Evolutionary conservation across 306 rosid species (phyloP).

Genomic region (Pterocarpus macrocarpus): DNA sequence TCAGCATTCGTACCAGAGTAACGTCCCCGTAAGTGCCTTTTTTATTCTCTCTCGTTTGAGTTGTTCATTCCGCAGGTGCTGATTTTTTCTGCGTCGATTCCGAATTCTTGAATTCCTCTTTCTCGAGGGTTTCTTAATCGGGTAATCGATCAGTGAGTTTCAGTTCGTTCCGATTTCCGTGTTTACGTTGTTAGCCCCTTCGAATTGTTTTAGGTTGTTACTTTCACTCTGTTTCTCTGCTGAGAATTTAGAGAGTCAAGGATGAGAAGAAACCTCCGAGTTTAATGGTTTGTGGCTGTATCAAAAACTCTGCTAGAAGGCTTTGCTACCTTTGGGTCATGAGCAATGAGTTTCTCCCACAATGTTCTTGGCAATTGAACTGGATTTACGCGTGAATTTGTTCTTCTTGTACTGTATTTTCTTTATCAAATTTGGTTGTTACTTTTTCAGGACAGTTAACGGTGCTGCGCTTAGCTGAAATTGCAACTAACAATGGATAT

Average conservation of each 20-base stretch:
- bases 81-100: conserved; percentile 7
- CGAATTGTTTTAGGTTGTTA: conserved; percentile 17
- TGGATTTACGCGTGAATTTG: conserved; percentile 22
- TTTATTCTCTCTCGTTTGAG: not conserved
- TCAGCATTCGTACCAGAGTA: not conserved
- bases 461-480: conserved; percentile 35
- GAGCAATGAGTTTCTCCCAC: conserved; percentile 24
- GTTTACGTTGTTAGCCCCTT: conserved; percentile 11
- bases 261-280: conserved; percentile 17
- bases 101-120: conserved; percentile 24
- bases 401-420: conserved; percentile 4
- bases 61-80: not conserved
- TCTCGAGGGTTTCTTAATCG: conserved; percentile 32
- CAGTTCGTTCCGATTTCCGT: conserved; percentile 1
- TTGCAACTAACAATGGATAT: conserved; percentile 48
- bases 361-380: conserved; percentile 10
- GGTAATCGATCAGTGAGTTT: conserved; percentile 6
- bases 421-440: conserved; percentile 7
- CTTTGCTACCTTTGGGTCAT: not conserved
- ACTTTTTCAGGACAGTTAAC: conserved; percentile 48
- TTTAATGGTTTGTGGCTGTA: not conserved
- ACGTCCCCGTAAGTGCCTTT: conserved; percentile 21
- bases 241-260: not conserved
- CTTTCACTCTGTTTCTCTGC: conserved; percentile 21
- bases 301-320: not conserved